A percentile compares a stretch with the other conserved stretches of the same genome.
phyloP scores from a whole-genome alignment of 1,139 yeast species.

The Hanseniaspora uvarum region DNA sequence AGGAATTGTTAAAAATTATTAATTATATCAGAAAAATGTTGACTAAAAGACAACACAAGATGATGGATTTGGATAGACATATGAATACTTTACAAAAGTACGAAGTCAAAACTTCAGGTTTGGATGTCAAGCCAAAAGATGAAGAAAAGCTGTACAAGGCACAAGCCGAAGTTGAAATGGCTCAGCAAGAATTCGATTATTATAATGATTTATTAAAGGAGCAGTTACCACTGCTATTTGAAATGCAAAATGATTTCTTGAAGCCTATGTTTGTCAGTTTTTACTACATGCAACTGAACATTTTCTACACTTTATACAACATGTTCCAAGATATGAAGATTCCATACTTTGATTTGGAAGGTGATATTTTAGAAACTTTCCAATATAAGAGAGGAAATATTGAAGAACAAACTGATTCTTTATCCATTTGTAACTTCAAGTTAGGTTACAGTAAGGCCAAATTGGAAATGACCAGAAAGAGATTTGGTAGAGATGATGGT shows the following conservation, averaged over 20 bases:
- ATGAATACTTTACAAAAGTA: conserved; percentile 56
- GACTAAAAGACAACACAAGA: conserved; percentile 89
- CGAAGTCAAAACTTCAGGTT: conserved; percentile 51
- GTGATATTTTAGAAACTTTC: conserved; percentile 77
- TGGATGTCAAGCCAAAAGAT: conserved; percentile 69
- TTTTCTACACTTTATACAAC: conserved; percentile 81
- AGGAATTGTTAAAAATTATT: conserved; percentile 74
- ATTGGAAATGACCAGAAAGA: conserved; percentile 68
- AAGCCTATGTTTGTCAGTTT: conserved; percentile 86
- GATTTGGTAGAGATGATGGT: conserved; percentile 47
- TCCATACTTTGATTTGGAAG: conserved; percentile 78
- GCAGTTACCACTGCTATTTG: conserved; percentile 78
- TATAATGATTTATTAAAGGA: conserved; percentile 87
- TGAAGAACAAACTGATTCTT: conserved; percentile 77
- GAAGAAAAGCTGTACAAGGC: conserved; percentile 83
- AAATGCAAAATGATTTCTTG: conserved; percentile 82
- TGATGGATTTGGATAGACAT: conserved; percentile 84
- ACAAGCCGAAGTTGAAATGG: conserved; percentile 80
- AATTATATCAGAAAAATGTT: conserved; percentile 84
- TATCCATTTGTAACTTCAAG: conserved; percentile 80
- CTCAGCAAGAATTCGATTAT: conserved; percentile 91
- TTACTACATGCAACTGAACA: conserved; percentile 95
- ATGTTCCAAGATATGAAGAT: conserved; percentile 93
- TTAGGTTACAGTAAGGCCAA: conserved; percentile 78
- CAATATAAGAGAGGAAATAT: conserved; percentile 74